Evolutionary conservation across 1,284 basidiomycete genomes (phyloP), one percentile per base, ranked within the genome.

Genomic region (Amylostereum areolatum): DNA sequence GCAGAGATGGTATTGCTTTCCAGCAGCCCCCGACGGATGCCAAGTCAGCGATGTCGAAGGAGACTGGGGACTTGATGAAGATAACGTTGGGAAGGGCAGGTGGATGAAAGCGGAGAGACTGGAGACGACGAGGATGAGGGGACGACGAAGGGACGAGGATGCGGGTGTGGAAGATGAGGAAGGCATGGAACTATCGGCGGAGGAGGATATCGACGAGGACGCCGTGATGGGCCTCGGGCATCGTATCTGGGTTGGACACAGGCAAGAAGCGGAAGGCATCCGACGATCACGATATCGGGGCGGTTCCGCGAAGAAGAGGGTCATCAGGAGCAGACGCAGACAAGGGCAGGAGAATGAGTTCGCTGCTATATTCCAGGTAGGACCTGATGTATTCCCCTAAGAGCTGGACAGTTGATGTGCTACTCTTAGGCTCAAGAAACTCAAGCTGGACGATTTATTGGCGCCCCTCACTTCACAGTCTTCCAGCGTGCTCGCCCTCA

Each of bases 391-490:
- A 43, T 40, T n/a, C 45, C 39, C n/a, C 24, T 56, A 18, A 43
- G 45, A 28, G 52, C 35, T 43, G 29, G 30, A 45, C 48, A 35
- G 18, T 18, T 18, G 18, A 18, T 18, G 18, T 18, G 18, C 18
- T 18, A 18, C 40, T 47, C 44, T 32, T 44, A 85, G 83, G 74
- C 29, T 62, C 71, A 7, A 56, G 54, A 81, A 81, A 57, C 71
- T 90, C 9, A 73, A 77, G 34, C 65, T 92, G 9, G 84, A 91
- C 29, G 89, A 93, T 59, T 75, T 94, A 2, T 76, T 94, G 36
- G 77, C 78, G 2, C 83, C 88, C 2, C 71, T 90, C 3, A 70
- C 75, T 1, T 70, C 74, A 4, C 71, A 78, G 41, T 79, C 84
- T 4, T 73, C 81, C 4, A 74, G 78, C 29, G 73, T 89, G 9